Evolutionary conservation across 768 basidiomycete species (phyloP).

Genomic region (Termitomyces sp.): DNA sequence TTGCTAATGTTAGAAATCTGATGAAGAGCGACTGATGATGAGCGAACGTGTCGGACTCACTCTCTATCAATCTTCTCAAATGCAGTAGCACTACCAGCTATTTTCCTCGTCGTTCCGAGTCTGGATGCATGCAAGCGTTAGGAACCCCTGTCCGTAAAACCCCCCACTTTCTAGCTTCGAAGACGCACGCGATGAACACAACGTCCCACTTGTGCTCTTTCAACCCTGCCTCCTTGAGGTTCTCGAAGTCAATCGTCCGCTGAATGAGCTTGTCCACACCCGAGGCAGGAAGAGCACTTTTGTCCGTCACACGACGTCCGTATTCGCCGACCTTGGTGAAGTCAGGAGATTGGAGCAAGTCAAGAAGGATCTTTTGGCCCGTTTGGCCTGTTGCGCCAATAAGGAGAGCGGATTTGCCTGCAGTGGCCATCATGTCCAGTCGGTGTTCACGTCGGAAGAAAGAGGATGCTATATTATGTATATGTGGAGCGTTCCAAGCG

Average conservation of each 20-base stretch:
- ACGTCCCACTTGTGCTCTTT: slow-evolving; percentile 65
- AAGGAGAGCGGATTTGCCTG: slow-evolving; percentile 56
- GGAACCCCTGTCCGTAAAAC: not conserved
- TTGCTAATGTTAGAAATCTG: not conserved
- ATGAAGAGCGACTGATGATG: not conserved
- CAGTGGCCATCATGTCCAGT: slow-evolving; percentile 10
- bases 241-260: slow-evolving; percentile 67
- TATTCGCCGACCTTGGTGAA: slow-evolving; percentile 64
- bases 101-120: slow-evolving; percentile 60
- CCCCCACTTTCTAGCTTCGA: not conserved
- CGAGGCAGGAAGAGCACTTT: slow-evolving; percentile 28
- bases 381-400: slow-evolving; percentile 73
- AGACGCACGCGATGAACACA: slow-evolving; percentile 64
- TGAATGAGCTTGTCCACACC: slow-evolving; percentile 63
- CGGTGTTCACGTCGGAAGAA: not conserved
- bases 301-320: slow-evolving; percentile 57
- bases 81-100: slow-evolving; percentile 57
- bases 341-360: slow-evolving; percentile 54
- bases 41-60: slow-evolving; percentile 35
- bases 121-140: slow-evolving; percentile 21
- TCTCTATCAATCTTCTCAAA: slow-evolving; percentile 80
- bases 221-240: slow-evolving; percentile 47
- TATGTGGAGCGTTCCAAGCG: not conserved
- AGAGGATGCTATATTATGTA: not conserved
- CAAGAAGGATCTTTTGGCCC: slow-evolving; percentile 56